Evolutionary conservation across 306 rosid genomes (phyloP).

Genomic region (Purshia tridentata): DNA sequence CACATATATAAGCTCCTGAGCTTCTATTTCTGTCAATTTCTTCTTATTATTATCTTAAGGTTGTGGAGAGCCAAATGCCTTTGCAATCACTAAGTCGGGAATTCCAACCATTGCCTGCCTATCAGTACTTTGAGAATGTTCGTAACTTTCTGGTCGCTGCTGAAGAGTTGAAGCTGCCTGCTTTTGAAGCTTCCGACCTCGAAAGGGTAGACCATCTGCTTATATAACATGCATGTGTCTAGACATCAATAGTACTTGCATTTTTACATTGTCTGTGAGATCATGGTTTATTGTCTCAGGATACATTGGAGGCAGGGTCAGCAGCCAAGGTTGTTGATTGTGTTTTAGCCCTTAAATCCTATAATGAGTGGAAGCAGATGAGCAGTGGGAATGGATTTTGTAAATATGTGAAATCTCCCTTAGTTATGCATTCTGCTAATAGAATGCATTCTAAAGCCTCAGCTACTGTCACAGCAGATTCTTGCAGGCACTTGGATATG

Average conservation of each 20-base stretch:
- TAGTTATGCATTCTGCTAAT: conserved; percentile 45
- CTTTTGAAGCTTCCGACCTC: conserved; percentile 92
- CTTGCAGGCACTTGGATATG: conserved; percentile 76
- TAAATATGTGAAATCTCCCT: conserved; percentile 67
- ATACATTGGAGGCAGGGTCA: conserved; percentile 65
- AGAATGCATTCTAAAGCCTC: conserved; percentile 56
- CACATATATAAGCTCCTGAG: background rate
- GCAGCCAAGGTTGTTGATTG: conserved; percentile 80
- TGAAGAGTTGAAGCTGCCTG: conserved; percentile 68
- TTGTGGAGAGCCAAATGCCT: conserved; percentile 69
- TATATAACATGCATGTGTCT: background rate
- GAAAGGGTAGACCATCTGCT: conserved; percentile 54
- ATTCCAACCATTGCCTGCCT: conserved; percentile 82
- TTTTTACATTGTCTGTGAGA: conserved; percentile 3
- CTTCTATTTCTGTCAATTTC: background rate
- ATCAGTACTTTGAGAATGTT: conserved; percentile 92
- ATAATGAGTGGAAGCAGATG: conserved; percentile 62
- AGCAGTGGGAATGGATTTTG: conserved; percentile 45
- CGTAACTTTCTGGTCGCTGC: conserved; percentile 79
- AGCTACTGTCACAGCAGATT: conserved; percentile 46
- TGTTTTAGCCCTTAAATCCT: conserved; percentile 67
- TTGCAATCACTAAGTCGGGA: conserved; percentile 56
- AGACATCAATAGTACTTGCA: background rate
- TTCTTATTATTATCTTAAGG: conserved; percentile 41
- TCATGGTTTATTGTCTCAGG: conserved; percentile 45